Evolutionary conservation across 1,139 yeast species (phyloP).

Genomic region (Candida tunisiensis): DNA sequence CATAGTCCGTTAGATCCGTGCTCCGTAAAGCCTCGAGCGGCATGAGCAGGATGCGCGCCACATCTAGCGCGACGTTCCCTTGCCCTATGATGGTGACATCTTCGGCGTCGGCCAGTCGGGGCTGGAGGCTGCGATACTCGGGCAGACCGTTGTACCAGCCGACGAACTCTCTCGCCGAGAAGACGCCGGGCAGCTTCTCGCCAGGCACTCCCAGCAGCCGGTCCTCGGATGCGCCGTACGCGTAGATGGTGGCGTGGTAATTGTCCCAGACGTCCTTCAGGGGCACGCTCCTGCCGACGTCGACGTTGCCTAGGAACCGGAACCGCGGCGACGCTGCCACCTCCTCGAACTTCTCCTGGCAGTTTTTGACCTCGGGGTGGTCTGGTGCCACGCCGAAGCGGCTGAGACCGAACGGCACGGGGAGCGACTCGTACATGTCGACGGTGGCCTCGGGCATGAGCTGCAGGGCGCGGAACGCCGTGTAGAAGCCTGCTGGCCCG

Average conservation of each 20-base stretch:
- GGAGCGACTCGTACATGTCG: slow-evolving; percentile 55
- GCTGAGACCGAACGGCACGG: slow-evolving; percentile 83
- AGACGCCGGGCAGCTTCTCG: slow-evolving; percentile 35
- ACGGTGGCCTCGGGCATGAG: slow-evolving; percentile 22
- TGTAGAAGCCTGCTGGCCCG: slow-evolving; percentile 94
- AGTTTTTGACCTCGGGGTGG: slow-evolving; percentile 90
- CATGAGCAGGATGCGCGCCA: slow-evolving; percentile 61
- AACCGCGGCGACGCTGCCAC: slow-evolving; percentile 35
- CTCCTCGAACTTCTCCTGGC: slow-evolving; percentile 50
- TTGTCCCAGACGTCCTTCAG: slow-evolving; percentile 31
- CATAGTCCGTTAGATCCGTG: slow-evolving; percentile 61
- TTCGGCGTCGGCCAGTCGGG: slow-evolving; percentile 41
- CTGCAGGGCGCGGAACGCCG: slow-evolving; percentile 59
- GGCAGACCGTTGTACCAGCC: slow-evolving; percentile 97
- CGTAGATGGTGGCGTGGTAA: slow-evolving; percentile 59
- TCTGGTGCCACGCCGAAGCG: slow-evolving; percentile 99
- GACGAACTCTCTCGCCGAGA: slow-evolving; percentile 78
- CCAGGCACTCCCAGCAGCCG: slow-evolving; percentile 44
- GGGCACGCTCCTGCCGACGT: slow-evolving; percentile 41
- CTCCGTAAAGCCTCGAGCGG: slow-evolving; percentile 26
- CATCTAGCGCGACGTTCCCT: slow-evolving; percentile 95
- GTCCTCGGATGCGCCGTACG: slow-evolving; percentile 73
- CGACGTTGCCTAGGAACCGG: slow-evolving; percentile 60
- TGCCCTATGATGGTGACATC: slow-evolving; percentile 80
- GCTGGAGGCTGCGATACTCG: slow-evolving; percentile 27